Evolutionary conservation across 1,284 basidiomycete species (phyloP), one percentile per base, ranked within the genome.

Genomic region (Leccinum subrobustum): DNA sequence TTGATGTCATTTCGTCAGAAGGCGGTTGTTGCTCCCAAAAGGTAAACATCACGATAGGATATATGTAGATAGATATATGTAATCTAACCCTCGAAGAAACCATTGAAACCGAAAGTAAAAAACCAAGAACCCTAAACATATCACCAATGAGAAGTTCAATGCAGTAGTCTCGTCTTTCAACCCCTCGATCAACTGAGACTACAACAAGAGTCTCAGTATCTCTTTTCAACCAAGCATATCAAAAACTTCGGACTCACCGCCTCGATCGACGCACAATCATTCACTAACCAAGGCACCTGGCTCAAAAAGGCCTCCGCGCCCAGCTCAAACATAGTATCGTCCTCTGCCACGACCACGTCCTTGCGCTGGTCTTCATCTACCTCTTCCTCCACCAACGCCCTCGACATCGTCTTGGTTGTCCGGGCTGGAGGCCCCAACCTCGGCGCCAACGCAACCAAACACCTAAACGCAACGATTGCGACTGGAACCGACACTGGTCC

Each of bases 401-500:
- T 47, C 33, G 44, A 5, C 1, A 33, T 6, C 4, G 2, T n/a
- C 8, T 29, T 18, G 1, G 9, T 18, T 3, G 11, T 31, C n/a
- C n/a, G 6, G 18, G 14, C 50, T 6, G 37, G 39, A 27, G 60
- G 61, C 6, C 0, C 0, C 12, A 35, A 35, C 33, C 12, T 35
- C 33, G 33, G 33, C 1, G 61, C n/a, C 35, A 31, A 14, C 16
- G 67, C 64, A 2, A 35, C 52, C 55, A 69, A 12, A 16, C 62
- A 68, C n/a, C 18, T 56, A 8, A 70, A 67, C n/a, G 54, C 57
- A 64, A 65, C n/a, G 59, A 35, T 16, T 59, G 68, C 0, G 68
- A 64, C 37, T 67, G 64, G 6, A 51, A 59, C 14, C 20, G 42
- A 14, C 66, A 67, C 29, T 29, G 29, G 29, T 29, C 29, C 29